Percentiles rank a stretch among this genome's conserved stretches.
phyloP scores from a whole-genome alignment of 352 stramenopile genomes.

The Pythium volutum region DNA sequence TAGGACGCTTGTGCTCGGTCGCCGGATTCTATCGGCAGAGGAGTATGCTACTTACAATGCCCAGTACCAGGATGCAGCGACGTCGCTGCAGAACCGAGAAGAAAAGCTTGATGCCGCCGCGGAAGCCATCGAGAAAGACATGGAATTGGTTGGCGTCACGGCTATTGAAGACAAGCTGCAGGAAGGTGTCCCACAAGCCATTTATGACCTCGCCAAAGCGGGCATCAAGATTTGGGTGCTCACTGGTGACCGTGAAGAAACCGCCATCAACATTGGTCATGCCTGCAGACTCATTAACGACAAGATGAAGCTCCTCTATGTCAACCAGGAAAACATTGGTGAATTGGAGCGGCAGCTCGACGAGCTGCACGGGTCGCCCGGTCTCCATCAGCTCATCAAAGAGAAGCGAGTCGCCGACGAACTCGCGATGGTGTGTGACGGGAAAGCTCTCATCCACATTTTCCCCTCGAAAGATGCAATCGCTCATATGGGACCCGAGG shows the following conservation, averaged over 20 bases:
- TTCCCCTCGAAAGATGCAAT: constrained; percentile 57
- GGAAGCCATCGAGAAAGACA: constrained; percentile 56
- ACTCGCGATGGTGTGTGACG: constrained; percentile 63
- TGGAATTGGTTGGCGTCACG: constrained; percentile 86
- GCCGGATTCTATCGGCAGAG: constrained; percentile 38
- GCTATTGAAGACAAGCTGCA: constrained; percentile 95
- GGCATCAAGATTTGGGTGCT: constrained; percentile 95
- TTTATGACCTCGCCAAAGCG: constrained; percentile 80
- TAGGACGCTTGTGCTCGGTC: constrained; percentile 71
- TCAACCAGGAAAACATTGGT: constrained; percentile 49
- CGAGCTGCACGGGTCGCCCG: constrained; percentile 34
- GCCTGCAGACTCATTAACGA: constrained; percentile 72
- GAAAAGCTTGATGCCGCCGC: constrained; percentile 51
- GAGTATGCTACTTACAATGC: constrained; percentile 63
- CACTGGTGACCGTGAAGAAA: constrained; percentile 94
- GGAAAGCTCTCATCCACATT: constrained; percentile 61
- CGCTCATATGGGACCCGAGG: constrained; percentile 35
- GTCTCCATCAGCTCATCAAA: constrained; percentile 45
- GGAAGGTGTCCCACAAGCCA: constrained; percentile 86
- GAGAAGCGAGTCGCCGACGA: constrained; percentile 36
- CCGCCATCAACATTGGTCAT: constrained; percentile 92
- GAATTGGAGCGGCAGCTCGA: constrained; percentile 46
- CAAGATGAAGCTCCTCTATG: constrained; percentile 62
- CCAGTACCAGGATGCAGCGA: constrained; percentile 50
- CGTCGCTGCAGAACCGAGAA: constrained; percentile 49